These are phyloP conservation scores for Penicillium canescens DNA, from an alignment of 495 filamentous ascomycete species.

Conservation along the genomic window DNA sequence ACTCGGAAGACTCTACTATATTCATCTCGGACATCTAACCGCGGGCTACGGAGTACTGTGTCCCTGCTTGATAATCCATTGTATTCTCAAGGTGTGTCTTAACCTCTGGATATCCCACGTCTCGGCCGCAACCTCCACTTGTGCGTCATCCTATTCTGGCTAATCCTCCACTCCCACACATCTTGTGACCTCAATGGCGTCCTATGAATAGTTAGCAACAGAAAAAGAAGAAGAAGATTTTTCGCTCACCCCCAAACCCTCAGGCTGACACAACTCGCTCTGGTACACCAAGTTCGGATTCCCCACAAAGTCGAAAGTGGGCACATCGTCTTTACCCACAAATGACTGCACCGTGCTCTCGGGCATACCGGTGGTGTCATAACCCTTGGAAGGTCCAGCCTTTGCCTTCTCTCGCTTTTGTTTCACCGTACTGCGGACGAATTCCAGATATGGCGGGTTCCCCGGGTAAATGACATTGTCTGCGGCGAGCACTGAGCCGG, in stretches of 20 bases:
- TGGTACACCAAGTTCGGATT: slow-evolving; percentile 72
- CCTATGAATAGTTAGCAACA: slow-evolving; percentile 43
- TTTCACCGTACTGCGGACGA: slow-evolving; percentile 37
- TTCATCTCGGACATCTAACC: too few species aligned
- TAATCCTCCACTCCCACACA: slow-evolving; percentile 53
- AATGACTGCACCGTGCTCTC: slow-evolving; percentile 29
- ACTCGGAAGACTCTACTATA: background rate
- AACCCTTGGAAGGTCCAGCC: slow-evolving; percentile 27
- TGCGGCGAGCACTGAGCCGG: slow-evolving; percentile 63
- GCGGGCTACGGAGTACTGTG: too few species aligned
- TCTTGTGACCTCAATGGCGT: slow-evolving; percentile 70
- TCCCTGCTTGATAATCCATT: too few species aligned
- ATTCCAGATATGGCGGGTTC: slow-evolving; percentile 68
- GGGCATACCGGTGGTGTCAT: slow-evolving; percentile 30
- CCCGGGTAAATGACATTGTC: slow-evolving; percentile 77
- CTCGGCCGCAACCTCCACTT: background rate
- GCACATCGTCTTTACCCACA: slow-evolving; percentile 37
- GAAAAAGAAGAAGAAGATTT: too few species aligned
- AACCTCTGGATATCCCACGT: too few species aligned
- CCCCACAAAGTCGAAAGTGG: slow-evolving; percentile 51
- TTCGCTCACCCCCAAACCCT: slow-evolving; percentile 32
- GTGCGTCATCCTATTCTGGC: background rate
- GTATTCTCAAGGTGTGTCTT: too few species aligned
- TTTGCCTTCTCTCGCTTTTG: slow-evolving; percentile 36
- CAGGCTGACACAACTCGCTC: slow-evolving; percentile 65